A percentile compares a stretch with the other conserved stretches of the same genome.
Conservation (phyloP, 2,329 filamentous ascomycete species). For the Aspergillus melleus region DNA sequence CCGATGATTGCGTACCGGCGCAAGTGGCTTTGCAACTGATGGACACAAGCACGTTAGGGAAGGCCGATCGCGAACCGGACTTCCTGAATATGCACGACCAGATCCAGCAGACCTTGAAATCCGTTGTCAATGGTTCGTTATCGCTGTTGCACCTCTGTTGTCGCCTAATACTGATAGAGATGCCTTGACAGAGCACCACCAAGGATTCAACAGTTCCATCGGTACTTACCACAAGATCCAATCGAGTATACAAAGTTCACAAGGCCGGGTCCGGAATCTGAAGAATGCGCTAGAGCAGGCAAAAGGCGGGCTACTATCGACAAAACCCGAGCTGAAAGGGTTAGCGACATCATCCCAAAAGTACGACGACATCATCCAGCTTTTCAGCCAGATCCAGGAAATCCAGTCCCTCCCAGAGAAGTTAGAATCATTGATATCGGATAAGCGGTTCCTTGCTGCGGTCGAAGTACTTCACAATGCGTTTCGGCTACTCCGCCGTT, state of each 20-base stretch:
- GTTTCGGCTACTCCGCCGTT: constrained; percentile 76
- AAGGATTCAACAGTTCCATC: constrained; percentile 98
- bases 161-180: constrained; percentile 11
- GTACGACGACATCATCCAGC: constrained; percentile 86
- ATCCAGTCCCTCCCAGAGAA: constrained; percentile 87
- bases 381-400: constrained; percentile 81
- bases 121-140: constrained; percentile 74
- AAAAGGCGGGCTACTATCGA: constrained; percentile 77
- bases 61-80: constrained; percentile 81
- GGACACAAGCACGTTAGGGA: constrained; percentile 88
- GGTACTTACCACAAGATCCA: constrained; percentile 99
- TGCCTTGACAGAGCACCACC: constrained; percentile 72
- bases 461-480: constrained; percentile 91
- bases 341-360: constrained; percentile 83
- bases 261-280: constrained; percentile 77
- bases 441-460: constrained; percentile 90
- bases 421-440: constrained; percentile 89
- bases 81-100: constrained; percentile 83
- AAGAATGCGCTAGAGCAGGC: constrained; percentile 80
- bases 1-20: constrained; percentile 85
- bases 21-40: constrained; percentile 93
- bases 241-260: constrained; percentile 83
- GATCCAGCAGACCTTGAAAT: constrained; percentile 88
- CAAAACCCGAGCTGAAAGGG: constrained; percentile 87
- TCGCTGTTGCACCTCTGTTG: neutral